Conservation (phyloP, 1,284 basidiomycete genomes). For the Rhizopogon hawkerae region DNA sequence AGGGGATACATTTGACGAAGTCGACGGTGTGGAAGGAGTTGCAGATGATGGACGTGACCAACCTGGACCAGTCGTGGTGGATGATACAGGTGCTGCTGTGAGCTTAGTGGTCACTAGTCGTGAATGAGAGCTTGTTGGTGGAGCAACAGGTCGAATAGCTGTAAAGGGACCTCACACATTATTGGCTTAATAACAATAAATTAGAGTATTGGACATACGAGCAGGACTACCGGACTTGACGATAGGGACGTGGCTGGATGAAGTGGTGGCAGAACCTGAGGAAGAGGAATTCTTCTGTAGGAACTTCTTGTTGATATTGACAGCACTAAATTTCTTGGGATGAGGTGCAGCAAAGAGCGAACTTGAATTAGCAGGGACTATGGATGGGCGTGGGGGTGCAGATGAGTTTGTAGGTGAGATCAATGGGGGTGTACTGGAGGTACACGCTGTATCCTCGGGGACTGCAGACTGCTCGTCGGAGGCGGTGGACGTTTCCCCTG, state of each 20-base stretch:
- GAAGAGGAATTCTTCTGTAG: constrained; percentile 67
- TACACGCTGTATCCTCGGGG: constrained; percentile 9
- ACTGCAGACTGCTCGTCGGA: constrained; percentile 15
- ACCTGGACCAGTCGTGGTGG: constrained; percentile 51
- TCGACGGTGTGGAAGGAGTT: constrained; percentile 41
- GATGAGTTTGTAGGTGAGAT: constrained; percentile 16
- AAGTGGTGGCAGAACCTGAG: constrained; percentile 29
- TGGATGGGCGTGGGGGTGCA: constrained; percentile 18
- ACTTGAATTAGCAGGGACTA: constrained; percentile 12
- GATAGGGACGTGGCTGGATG: constrained; percentile 31
- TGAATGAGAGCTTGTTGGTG: constrained; percentile 55
- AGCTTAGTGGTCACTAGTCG: constrained; percentile 80
- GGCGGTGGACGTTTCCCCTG: constrained; percentile 3
- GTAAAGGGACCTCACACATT: not conserved
- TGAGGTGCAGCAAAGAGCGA: constrained; percentile 36
- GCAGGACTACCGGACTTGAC: constrained; percentile 42
- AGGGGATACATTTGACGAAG: constrained; percentile 30
- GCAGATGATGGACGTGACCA: constrained; percentile 74
- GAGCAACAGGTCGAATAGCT: constrained; percentile 49
- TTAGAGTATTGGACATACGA: constrained; percentile 34
- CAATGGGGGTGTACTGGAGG: constrained; percentile 8
- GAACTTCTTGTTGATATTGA: constrained; percentile 92
- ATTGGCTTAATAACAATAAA: constrained; percentile 2
- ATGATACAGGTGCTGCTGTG: constrained; percentile 52
- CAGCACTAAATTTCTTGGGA: constrained; percentile 77